Evolutionary conservation across 805 yeast genomes (phyloP).

Genomic region (Metschnikowia orientalis): DNA sequence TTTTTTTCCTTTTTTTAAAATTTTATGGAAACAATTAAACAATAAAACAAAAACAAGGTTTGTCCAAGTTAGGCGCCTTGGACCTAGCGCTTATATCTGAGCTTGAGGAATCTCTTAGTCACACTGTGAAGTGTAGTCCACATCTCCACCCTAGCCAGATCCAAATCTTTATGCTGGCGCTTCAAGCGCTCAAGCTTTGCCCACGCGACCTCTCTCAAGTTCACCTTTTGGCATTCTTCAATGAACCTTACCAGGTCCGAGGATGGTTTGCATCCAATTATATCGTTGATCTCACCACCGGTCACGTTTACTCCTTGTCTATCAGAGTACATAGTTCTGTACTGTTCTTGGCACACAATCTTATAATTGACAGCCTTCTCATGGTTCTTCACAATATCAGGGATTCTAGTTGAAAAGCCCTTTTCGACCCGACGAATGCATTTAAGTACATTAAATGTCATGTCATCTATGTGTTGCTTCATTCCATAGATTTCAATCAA

Average conservation of each 20-base stretch:
- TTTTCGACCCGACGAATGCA: conserved; percentile 1
- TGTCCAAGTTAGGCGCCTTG: too few relatives aligned
- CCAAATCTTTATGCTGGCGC: background rate
- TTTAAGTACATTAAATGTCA: conserved; percentile 1
- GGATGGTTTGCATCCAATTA: background rate
- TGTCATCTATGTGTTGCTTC: background rate
- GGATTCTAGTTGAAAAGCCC: background rate
- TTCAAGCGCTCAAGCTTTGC: background rate
- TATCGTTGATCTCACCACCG: background rate
- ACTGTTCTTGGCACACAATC: conserved; percentile 1
- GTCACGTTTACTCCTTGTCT: background rate
- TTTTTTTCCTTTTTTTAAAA: too few relatives aligned
- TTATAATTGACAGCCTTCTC: conserved; percentile 2
- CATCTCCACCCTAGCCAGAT: too few relatives aligned
- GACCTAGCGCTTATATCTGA: too few relatives aligned
- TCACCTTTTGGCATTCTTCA: background rate
- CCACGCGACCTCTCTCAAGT: background rate
- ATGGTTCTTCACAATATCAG: background rate
- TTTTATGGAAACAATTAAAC: too few relatives aligned
- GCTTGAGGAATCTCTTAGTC: too few relatives aligned
- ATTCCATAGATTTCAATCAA: background rate
- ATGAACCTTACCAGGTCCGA: background rate
- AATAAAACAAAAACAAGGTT: too few relatives aligned
- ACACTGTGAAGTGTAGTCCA: too few relatives aligned
- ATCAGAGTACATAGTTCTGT: background rate